These are phyloP conservation scores for Adiantum capillusveneris DNA, from an alignment of 75 land plant species.

Conservation along the genomic window DNA sequence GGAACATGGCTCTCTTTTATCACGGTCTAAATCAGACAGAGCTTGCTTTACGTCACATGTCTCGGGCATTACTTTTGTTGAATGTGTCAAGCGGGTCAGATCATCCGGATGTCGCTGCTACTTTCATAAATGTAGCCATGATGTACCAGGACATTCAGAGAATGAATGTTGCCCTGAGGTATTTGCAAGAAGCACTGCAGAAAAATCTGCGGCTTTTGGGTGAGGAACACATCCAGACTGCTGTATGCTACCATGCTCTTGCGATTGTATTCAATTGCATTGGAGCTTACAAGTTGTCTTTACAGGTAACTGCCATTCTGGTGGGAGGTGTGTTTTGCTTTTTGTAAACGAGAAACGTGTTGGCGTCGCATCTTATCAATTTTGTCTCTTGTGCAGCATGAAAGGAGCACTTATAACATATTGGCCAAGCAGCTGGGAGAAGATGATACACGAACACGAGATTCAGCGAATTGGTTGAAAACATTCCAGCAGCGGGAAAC, in stretches of 20 bases:
- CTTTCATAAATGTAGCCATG: constrained; percentile 97
- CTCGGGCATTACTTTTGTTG: constrained; percentile 70
- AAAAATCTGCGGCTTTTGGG: constrained; percentile 91
- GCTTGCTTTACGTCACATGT: constrained; percentile 91
- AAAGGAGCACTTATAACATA: constrained; percentile 88
- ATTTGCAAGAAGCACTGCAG: constrained; percentile 93
- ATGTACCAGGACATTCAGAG: constrained; percentile 97
- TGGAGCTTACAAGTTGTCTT: constrained; percentile 85
- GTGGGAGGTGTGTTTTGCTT: not conserved
- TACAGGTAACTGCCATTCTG: not conserved
- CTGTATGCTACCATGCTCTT: constrained; percentile 98
- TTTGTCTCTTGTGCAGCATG: constrained; percentile 58
- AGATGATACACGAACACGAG: constrained; percentile 94
- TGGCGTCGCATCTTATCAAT: not conserved
- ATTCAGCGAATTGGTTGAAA: constrained; percentile 96
- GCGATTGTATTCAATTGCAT: constrained; percentile 98
- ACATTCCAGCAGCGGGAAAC: constrained; percentile 79
- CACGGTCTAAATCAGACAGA: constrained; percentile 98
- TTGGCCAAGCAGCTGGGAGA: constrained; percentile 97
- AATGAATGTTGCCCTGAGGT: constrained; percentile 89
- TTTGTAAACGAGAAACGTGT: not conserved
- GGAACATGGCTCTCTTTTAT: constrained; percentile 98
- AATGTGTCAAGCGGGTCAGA: constrained; percentile 91
- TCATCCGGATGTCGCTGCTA: constrained; percentile 97
- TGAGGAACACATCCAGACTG: constrained; percentile 93